phyloP scores from a whole-genome alignment of 1,139 yeast genomes.

The Hyphopichia fennica region DNA sequence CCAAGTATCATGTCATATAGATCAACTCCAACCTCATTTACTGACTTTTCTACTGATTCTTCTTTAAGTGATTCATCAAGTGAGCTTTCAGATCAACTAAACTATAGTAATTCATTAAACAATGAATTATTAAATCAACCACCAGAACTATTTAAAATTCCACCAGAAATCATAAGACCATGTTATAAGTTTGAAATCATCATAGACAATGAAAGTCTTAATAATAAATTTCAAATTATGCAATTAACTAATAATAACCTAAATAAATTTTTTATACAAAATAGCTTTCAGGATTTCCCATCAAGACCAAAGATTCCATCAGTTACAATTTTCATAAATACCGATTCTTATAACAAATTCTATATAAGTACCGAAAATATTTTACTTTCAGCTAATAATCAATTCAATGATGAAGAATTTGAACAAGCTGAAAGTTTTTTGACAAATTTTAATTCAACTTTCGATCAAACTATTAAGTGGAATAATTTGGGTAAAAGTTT shows the following conservation, averaged over 20 bases:
- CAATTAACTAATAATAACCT: background rate
- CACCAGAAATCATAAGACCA: slow-evolving; percentile 51
- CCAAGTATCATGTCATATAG: slow-evolving; percentile 45
- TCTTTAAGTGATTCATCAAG: slow-evolving; percentile 23
- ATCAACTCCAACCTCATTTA: slow-evolving; percentile 41
- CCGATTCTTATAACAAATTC: slow-evolving; percentile 30
- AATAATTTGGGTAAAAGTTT: slow-evolving; percentile 59
- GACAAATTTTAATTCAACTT: slow-evolving; percentile 2
- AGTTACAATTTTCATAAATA: slow-evolving; percentile 34
- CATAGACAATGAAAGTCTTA: slow-evolving; percentile 43
- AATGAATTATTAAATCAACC: slow-evolving; percentile 26
- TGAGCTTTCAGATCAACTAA: slow-evolving; percentile 1
- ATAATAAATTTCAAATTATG: slow-evolving; percentile 28
- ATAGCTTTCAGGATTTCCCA: slow-evolving; percentile 14
- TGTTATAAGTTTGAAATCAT: slow-evolving; percentile 48
- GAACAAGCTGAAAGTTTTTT: slow-evolving; percentile 7
- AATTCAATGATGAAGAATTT: slow-evolving; percentile 4
- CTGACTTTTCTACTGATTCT: slow-evolving; percentile 34
- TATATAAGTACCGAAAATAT: slow-evolving; percentile 33
- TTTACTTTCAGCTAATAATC: slow-evolving; percentile 6
- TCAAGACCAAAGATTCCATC: slow-evolving; percentile 33
- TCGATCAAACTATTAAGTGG: slow-evolving; percentile 14
- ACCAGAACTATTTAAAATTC: slow-evolving; percentile 43
- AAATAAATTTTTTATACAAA: background rate
- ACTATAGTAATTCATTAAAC: background rate